These are phyloP conservation scores for Herpetomonas tarakana DNA, from an alignment of 208 protist species.

Conservation along the genomic window DNA sequence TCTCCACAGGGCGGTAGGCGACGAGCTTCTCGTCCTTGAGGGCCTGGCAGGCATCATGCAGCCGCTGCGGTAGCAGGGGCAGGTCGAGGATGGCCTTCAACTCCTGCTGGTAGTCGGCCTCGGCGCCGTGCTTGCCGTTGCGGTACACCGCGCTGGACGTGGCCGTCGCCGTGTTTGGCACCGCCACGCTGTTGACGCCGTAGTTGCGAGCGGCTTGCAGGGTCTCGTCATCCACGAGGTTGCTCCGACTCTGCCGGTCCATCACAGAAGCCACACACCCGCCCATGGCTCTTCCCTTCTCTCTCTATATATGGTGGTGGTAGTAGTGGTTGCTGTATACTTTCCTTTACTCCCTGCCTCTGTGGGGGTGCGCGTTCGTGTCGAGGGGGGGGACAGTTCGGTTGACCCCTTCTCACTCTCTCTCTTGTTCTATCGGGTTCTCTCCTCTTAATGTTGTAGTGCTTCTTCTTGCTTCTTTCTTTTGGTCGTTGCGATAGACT, in stretches of 20 bases:
- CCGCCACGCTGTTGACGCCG: conserved; percentile 9
- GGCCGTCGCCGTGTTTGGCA: conserved; percentile 21
- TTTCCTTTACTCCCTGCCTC: no score
- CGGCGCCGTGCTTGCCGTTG: conserved; percentile 2
- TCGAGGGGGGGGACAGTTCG: no score
- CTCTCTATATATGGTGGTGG: background rate
- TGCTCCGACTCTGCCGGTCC: conserved; percentile 23
- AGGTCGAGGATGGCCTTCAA: conserved; percentile 11
- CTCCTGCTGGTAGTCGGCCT: conserved; percentile 10
- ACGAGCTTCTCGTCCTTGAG: conserved; percentile 12
- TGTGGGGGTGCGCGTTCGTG: no score
- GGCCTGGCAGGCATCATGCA: conserved; percentile 14
- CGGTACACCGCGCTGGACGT: conserved; percentile 23
- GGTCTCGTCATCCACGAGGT: conserved; percentile 13
- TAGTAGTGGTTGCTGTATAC: no score
- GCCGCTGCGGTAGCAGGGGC: conserved; percentile 14
- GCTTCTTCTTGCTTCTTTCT: no score
- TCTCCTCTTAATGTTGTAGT: no score
- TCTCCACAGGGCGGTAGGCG: conserved; percentile 33
- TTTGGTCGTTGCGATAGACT: no score
- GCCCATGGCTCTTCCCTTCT: conserved; percentile 29
- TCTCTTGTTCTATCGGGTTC: no score
- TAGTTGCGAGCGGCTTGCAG: conserved; percentile 3
- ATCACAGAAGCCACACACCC: conserved; percentile 39
- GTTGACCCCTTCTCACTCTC: no score